These are phyloP conservation scores for Claviceps purpurea DNA, from an alignment of 2,329 filamentous ascomycete species.

Conservation along the genomic window DNA sequence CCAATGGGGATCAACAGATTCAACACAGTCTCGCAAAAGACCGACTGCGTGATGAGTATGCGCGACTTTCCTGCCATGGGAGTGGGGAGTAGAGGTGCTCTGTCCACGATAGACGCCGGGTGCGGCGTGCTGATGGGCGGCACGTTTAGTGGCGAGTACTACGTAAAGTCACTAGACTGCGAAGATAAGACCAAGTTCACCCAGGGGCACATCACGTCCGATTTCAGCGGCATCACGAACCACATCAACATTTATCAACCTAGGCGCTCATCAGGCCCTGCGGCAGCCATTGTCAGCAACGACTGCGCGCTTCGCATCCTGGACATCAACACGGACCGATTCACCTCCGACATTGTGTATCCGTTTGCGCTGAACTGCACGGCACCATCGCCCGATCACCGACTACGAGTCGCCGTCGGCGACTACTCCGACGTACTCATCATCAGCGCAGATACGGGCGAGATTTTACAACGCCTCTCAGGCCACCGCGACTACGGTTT, in stretches of 20 bases:
- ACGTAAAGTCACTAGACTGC: constrained; percentile 31
- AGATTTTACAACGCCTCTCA: constrained; percentile 40
- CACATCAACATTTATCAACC: constrained; percentile 45
- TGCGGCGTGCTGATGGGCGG: constrained; percentile 46
- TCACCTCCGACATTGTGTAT: constrained; percentile 40
- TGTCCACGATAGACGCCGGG: constrained; percentile 38
- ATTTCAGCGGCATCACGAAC: constrained; percentile 47
- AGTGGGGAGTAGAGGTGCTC: constrained; percentile 14
- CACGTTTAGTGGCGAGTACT: constrained; percentile 44
- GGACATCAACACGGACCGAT: constrained; percentile 44
- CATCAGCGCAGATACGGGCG: constrained; percentile 53
- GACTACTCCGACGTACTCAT: constrained; percentile 54
- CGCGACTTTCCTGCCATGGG: constrained; percentile 22
- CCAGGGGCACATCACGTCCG: constrained; percentile 34
- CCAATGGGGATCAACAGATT: constrained; percentile 35
- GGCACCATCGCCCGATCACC: constrained; percentile 56
- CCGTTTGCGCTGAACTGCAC: constrained; percentile 57
- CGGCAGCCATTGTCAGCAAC: constrained; percentile 50
- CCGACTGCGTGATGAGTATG: constrained; percentile 32
- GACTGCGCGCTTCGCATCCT: constrained; percentile 45
- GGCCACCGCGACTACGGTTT: constrained; percentile 62
- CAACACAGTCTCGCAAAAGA: constrained; percentile 34
- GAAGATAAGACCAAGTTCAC: constrained; percentile 21
- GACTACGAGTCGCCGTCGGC: constrained; percentile 60
- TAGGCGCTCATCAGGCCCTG: constrained; percentile 36